These are phyloP conservation scores for Kodamaea plutei DNA, from an alignment of 1,139 yeast genomes.

Conservation along the genomic window DNA sequence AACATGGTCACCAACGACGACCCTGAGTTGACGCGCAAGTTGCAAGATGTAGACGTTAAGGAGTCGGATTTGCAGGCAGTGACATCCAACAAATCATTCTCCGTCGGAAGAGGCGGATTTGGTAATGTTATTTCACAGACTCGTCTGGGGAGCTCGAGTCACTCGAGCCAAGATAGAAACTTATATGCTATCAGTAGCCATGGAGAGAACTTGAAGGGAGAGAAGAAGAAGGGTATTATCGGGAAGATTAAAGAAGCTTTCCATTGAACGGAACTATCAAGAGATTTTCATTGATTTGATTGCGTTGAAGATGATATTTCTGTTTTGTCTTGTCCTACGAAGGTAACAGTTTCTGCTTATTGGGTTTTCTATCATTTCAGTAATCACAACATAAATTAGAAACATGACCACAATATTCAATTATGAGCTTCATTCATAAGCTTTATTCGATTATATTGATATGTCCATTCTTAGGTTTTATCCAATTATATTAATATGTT, in stretches of 20 bases:
- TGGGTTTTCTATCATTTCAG: too few relatives aligned
- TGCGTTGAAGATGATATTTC: too few relatives aligned
- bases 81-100: conserved; percentile 36
- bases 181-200: conserved; percentile 16
- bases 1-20: conserved; percentile 68
- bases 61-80: conserved; percentile 31
- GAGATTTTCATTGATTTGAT: too few relatives aligned
- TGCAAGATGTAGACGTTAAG: conserved; percentile 62
- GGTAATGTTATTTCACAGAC: conserved; percentile 40
- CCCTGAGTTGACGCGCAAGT: conserved; percentile 55
- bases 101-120: conserved; percentile 48
- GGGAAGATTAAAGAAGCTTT: conserved; percentile 31
- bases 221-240: conserved; percentile 24
- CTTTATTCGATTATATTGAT: too few relatives aligned
- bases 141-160: conserved; percentile 7
- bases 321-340: too few relatives aligned
- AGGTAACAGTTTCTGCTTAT: too few relatives aligned
- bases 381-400: too few relatives aligned
- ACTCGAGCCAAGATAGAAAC: conserved; percentile 8
- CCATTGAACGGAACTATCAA: conserved; percentile 11
- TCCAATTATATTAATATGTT: too few relatives aligned
- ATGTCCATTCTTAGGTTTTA: too few relatives aligned
- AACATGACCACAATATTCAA: too few relatives aligned
- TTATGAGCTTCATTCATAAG: too few relatives aligned
- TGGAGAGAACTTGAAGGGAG: conserved; percentile 12